Base-by-base conservation (phyloP, 1,284 basidiomycete species). In the Wallemia ichthyophaga region DNA sequence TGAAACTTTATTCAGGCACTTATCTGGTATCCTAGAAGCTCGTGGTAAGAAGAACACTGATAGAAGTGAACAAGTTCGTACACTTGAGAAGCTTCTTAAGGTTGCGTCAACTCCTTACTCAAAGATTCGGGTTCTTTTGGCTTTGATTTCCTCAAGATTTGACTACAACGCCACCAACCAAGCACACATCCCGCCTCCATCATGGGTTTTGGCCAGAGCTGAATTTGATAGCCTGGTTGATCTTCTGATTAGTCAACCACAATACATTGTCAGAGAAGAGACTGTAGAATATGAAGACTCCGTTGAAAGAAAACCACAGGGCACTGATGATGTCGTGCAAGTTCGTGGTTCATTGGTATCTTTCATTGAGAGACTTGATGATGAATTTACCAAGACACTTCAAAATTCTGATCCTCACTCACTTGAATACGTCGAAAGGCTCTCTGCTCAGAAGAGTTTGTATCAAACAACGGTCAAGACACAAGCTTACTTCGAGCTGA, bases 321-420 rank as follows among this genome's bases (percentile, higher is more conserved):
- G 85, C 64, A 72, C 75, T 37, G 75, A 73, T 58, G 79, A 81
- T 9, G 66, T 82, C 58, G 82, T 89, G 59, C 75, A 79, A 60
- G 81, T 95, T 61, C 80, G 88, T 59, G 89, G 89, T 55, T 89
- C 84, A 67, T 79, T 95, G 67, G 88, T 92, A 70, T 86, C 84
- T 67, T 86, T 95, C 66, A 78, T 99, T 58, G 94, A 99, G 71
- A 82, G 92, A 61, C 73, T 99, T 59, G 94, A 98, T 70, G 94
- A 98, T 67, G 94, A 99, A 72, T 98, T 99, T 71, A 96, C 88
- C 58, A 87, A 86, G 71, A 92, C 87, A 67, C 73, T 99, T 59
- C 94, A 98, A 76, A 88, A 96, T 69, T 91, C 95, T 64, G 94
- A 99, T 68, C 92, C 94, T 17, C 94, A 98, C 69, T 88, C 94